Conservation (phyloP, 805 yeast genomes). For the Ogataea methylovora region DNA sequence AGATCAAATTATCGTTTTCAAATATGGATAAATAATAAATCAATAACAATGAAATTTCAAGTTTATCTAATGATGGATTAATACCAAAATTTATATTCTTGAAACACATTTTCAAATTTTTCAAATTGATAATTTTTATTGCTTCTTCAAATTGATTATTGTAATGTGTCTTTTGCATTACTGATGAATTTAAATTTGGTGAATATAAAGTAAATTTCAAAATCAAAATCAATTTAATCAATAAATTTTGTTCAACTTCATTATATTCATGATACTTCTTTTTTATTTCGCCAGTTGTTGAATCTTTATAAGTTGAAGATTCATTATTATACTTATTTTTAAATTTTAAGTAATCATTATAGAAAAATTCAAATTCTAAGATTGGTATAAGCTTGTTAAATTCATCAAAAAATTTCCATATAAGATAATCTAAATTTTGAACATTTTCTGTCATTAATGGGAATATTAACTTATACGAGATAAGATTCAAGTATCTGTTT, state of each 20-base stretch:
- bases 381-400: constrained; percentile 49
- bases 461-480: constrained; percentile 25
- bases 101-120: constrained; percentile 36
- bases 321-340: constrained; percentile 28
- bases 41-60: constrained; percentile 43
- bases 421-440: constrained; percentile 34
- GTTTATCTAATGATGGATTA: constrained; percentile 37
- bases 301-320: constrained; percentile 28
- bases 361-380: constrained; percentile 44
- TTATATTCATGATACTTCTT: constrained; percentile 25
- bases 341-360: constrained; percentile 44
- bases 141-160: constrained; percentile 24
- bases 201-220: constrained; percentile 42
- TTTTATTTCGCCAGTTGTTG: constrained; percentile 35
- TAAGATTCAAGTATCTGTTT: constrained; percentile 25
- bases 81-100: constrained; percentile 37
- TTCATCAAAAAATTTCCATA: constrained; percentile 41
- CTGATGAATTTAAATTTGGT: constrained; percentile 13
- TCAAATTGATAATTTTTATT: constrained; percentile 24
- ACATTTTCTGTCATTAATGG: constrained; percentile 17
- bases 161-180: constrained; percentile 20
- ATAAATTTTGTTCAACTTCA: constrained; percentile 26
- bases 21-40: constrained; percentile 39
- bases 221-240: constrained; percentile 44
- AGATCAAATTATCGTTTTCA: constrained; percentile 19